Percentiles rank a stretch among this genome's conserved stretches.
phyloP scores from a whole-genome alignment of 257 asterid species.

The Agastache rugosa region DNA sequence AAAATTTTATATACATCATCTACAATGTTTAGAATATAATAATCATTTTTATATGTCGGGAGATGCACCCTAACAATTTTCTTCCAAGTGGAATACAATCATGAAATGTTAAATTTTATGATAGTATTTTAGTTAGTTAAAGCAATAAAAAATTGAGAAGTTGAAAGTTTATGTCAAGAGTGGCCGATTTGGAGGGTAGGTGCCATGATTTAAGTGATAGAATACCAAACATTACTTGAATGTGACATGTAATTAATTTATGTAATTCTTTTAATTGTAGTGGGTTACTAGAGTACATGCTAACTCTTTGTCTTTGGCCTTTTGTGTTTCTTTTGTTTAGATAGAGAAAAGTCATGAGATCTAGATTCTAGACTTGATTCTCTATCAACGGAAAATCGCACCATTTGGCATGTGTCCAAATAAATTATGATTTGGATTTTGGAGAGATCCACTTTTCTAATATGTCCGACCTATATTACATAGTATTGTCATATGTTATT shows the following conservation, averaged over 20 bases:
- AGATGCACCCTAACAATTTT: background rate
- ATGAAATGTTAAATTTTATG: background rate
- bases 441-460: background rate
- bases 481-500: too few species aligned
- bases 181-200: background rate
- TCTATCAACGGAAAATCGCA: background rate
- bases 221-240: background rate
- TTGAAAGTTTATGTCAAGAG: background rate
- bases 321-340: background rate
- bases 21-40: too few species aligned
- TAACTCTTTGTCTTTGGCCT: background rate
- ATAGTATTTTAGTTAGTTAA: background rate
- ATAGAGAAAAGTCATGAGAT: background rate
- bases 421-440: background rate
- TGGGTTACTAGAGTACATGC: background rate
- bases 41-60: too few species aligned
- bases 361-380: conserved; percentile 1
- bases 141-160: background rate
- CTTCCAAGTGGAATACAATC: background rate
- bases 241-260: background rate
- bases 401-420: background rate
- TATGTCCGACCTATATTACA: background rate
- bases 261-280: background rate
- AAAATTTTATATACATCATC: too few species aligned
- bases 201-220: background rate